Percentiles rank a stretch among this genome's conserved stretches.
phyloP scores from a whole-genome alignment of 345 rosid genomes.

The Melaleuca quinquenervia region DNA sequence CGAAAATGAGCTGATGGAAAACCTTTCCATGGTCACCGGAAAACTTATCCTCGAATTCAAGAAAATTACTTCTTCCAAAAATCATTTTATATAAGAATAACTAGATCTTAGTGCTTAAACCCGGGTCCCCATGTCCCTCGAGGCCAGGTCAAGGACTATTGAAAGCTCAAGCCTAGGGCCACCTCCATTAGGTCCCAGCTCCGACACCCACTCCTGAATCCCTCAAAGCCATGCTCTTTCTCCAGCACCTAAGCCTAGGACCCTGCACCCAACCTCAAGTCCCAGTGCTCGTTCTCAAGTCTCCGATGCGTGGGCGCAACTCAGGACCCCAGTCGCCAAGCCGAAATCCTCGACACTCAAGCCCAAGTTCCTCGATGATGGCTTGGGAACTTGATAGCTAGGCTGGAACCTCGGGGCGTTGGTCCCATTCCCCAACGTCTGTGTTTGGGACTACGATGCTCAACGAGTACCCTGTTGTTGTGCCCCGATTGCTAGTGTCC shows the following conservation, averaged over 20 bases:
- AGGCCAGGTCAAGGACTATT: rapidly evolving
- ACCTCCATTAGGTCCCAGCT: not conserved
- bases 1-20: rapidly evolving
- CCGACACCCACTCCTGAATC: rapidly evolving
- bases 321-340: rapidly evolving
- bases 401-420: not conserved
- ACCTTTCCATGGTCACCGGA: rapidly evolving
- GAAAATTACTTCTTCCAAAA: not conserved
- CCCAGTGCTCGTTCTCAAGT: rapidly evolving
- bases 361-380: not conserved
- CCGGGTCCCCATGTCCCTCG: rapidly evolving
- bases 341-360: rapidly evolving
- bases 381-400: not conserved
- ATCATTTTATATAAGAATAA: not conserved
- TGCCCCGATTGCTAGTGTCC: not conserved
- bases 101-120: not conserved
- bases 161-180: not conserved
- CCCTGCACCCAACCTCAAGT: not conserved
- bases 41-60: not conserved
- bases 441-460: not conserved
- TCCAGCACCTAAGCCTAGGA: not conserved
- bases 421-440: not conserved
- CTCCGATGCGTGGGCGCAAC: not conserved
- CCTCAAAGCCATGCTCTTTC: not conserved
- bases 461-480: rapidly evolving